Percentiles rank a stretch among this genome's conserved stretches.
Evolutionary conservation across 2,329 filamentous ascomycete species (phyloP).

Genomic region (Aureobasidium sp.): DNA sequence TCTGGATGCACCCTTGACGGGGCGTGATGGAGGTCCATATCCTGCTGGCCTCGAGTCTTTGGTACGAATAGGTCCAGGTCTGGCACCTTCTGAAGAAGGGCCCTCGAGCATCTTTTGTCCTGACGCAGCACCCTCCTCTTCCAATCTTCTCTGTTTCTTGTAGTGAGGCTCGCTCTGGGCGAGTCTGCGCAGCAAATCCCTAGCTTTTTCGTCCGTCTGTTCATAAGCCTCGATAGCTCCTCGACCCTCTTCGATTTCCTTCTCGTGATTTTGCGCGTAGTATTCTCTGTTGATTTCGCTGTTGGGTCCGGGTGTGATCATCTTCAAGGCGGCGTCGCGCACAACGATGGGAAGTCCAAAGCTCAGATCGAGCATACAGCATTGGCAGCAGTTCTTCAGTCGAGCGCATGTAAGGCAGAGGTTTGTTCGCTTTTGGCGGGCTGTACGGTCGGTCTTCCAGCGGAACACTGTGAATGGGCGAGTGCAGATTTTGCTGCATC

Average conservation of each 20-base stretch:
- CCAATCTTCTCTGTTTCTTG: constrained; percentile 72
- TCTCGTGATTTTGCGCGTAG: constrained; percentile 95
- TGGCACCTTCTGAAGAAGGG: constrained; percentile 26
- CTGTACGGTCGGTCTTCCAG: constrained; percentile 87
- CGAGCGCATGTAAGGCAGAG: constrained; percentile 95
- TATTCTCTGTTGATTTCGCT: constrained; percentile 94
- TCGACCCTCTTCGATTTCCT: constrained; percentile 84
- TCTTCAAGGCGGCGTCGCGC: constrained; percentile 91
- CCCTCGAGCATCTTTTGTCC: constrained; percentile 37
- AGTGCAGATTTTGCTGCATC: constrained; percentile 59
- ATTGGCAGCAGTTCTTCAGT: constrained; percentile 97
- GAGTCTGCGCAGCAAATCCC: constrained; percentile 74
- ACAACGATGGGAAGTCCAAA: constrained; percentile 94
- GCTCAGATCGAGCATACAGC: constrained; percentile 94
- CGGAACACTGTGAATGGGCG: constrained; percentile 91
- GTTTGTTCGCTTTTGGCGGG: constrained; percentile 85
- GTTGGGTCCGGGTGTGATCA: constrained; percentile 88
- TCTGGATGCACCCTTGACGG: constrained; percentile 38
- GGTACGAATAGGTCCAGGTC: constrained; percentile 70
- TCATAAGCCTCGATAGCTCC: constrained; percentile 79
- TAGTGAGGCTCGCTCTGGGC: constrained; percentile 95
- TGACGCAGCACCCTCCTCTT: constrained; percentile 42
- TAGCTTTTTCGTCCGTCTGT: constrained; percentile 93
- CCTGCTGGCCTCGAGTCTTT: constrained; percentile 41
- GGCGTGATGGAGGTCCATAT: constrained; percentile 23